Evolutionary conservation across 805 yeast species (phyloP), one percentile per base, ranked within the genome.

Genomic region (Candida golubevii): DNA sequence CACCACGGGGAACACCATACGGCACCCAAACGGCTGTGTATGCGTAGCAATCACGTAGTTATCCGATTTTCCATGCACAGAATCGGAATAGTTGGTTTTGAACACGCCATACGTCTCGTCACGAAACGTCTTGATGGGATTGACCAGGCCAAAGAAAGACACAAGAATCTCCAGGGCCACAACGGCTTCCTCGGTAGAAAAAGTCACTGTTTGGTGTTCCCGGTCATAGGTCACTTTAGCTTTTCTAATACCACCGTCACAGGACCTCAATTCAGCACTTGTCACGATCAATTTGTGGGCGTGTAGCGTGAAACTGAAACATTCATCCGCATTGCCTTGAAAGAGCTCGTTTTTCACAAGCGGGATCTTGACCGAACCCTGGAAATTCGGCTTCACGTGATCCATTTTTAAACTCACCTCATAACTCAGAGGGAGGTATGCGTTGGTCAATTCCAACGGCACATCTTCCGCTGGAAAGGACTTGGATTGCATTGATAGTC

Each of bases 71-170:
- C 82, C 82, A 1, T 77, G 65, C 14, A 65, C 59, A 5, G 72
- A 66, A 51, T 78, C 79, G 44, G 74, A 69, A 57, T 80, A 82
- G 56, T 80, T 81, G 1, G 88, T 80, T 54, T 80, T 81, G 69
- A 82, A 85, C 1, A 85, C 59, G 31, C 93, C 93, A 38, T 62
- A 67, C 0, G 90, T 84, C 37, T 55, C 57, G 50, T 83, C 88
- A 31, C 68, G 63, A 54, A 65, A 78, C 0, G 85, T 77, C 47
- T 72, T 67, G 39, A 78, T 74, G 12, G 69, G 58, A 44, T 72
- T 72, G 34, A 81, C 61, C 44, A 73, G 74, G 1, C 84, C 88
- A 46, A 79, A 55, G 47, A 73, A 83, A 9, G 58, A 56, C 30
- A 80, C 45, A 47, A 37, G 54, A 26, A 48, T 31, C 7, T 41